Base-by-base conservation (phyloP, 305 asterid species). In the Fraxinus platypoda region DNA sequence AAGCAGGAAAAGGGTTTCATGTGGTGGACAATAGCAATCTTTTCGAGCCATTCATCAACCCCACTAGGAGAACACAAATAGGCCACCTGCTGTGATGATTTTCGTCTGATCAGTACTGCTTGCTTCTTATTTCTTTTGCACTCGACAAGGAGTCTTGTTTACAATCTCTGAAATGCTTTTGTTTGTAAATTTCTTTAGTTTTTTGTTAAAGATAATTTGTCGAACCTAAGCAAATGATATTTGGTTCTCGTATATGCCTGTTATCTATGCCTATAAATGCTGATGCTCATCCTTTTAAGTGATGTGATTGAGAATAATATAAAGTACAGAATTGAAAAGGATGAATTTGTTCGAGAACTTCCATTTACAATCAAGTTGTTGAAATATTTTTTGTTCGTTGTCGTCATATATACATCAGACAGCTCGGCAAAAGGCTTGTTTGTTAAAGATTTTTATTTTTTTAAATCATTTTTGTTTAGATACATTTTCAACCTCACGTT, bases 1-100 rank as follows among this genome's bases (percentile, higher is more conserved):
- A 94, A 93, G 90, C 97, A 83, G 82, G 97, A 94, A 70, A 93
- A 82, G 86, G 78, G 82, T 71, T 77, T 49, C 21, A 49, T 49
- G n/a, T 15, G 59, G 21, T 49, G 59, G 59, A 49, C 59, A 15
- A 15, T 3, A 19, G 13, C 71, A 62, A 23, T 21, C 31, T 62
- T 23, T 23, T 62, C 8, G 31, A 21, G 71, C 71, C 71, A 62
- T 62, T 62, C 11, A 23, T 23, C 31, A 21, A n/a, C 26, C 9
- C 8, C 66, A n/a, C 11, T 6, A 2, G 26, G 25, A 54, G 66
- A 54, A 19, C 66, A 54, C 3, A 3, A 62, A 62, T 8, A 23
- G 4, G 71, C 31, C 31, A 8, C 31, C 30, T 62, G 28, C 70
- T 59, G 70, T 19, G 30, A 59, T 21, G 70, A 62, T 23, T 23